phyloP scores from a whole-genome alignment of 805 yeast species.

The Candida orba region DNA sequence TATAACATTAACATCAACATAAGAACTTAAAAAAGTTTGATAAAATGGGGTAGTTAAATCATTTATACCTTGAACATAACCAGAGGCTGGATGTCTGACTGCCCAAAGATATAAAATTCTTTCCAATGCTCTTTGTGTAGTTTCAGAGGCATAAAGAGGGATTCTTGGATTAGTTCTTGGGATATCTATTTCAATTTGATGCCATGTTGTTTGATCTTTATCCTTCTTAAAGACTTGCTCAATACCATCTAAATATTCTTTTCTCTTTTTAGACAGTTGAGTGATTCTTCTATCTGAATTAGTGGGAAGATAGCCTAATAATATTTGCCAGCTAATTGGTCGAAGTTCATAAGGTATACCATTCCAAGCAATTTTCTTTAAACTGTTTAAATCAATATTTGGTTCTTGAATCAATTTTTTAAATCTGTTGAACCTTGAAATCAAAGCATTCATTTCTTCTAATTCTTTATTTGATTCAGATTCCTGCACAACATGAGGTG shows the following conservation, averaged over 20 bases:
- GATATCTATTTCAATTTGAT: conserved; percentile 90
- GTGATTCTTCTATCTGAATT: conserved; percentile 68
- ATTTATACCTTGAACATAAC: conserved; percentile 96
- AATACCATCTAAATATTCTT: conserved; percentile 77
- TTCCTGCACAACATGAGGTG: conserved; percentile 34
- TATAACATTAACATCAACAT: conserved; percentile 40
- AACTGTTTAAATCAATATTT: conserved; percentile 55
- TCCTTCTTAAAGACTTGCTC: conserved; percentile 50
- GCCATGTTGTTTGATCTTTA: conserved; percentile 79
- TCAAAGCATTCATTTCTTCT: conserved; percentile 50
- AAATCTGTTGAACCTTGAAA: conserved; percentile 60
- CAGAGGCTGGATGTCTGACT: conserved; percentile 93
- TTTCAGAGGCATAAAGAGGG: conserved; percentile 56
- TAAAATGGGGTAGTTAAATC: conserved; percentile 90
- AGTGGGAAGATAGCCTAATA: conserved; percentile 86
- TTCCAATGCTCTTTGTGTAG: conserved; percentile 75
- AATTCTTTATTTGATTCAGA: conserved; percentile 36
- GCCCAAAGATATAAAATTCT: conserved; percentile 90
- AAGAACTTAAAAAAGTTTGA: conserved; percentile 73
- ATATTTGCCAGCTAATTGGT: conserved; percentile 81
- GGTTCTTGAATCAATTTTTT: conserved; percentile 48
- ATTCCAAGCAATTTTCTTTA: conserved; percentile 84
- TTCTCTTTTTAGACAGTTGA: conserved; percentile 70
- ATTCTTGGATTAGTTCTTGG: conserved; percentile 90
- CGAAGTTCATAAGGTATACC: conserved; percentile 82